Evolutionary conservation across 768 basidiomycete genomes (phyloP).

Genomic region (Boletus reticuloceps): DNA sequence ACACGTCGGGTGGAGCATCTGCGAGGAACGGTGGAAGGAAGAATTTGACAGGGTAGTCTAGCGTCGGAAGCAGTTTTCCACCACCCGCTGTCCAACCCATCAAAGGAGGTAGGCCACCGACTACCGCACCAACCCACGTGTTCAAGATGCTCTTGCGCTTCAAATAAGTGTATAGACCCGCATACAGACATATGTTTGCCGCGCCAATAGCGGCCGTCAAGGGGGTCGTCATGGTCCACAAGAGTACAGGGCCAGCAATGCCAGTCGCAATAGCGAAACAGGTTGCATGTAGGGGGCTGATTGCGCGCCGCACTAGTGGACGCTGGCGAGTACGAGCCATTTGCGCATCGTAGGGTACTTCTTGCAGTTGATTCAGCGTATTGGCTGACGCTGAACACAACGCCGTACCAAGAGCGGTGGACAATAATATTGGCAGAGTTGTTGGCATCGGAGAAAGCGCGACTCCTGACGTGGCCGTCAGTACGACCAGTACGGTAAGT

Average conservation of each 20-base stretch:
- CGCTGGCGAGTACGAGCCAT: slow-evolving; percentile 88
- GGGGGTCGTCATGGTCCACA: slow-evolving; percentile 84
- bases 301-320: slow-evolving; percentile 82
- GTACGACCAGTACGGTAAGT: slow-evolving; percentile 78
- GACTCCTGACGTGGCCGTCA: slow-evolving; percentile 90
- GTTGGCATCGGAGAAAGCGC: slow-evolving; percentile 89
- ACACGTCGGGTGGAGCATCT: slow-evolving; percentile 37
- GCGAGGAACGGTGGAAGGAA: slow-evolving; percentile 64
- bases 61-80: slow-evolving; percentile 66
- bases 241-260: slow-evolving; percentile 68
- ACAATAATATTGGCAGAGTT: slow-evolving; percentile 78
- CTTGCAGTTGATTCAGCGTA: slow-evolving; percentile 91
- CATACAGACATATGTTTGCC: slow-evolving; percentile 85
- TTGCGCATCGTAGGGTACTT: slow-evolving; percentile 95
- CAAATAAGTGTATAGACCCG: slow-evolving; percentile 88
- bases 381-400: slow-evolving; percentile 94
- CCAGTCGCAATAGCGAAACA: slow-evolving; percentile 78
- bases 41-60: slow-evolving; percentile 53
- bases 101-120: slow-evolving; percentile 89
- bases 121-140: slow-evolving; percentile 93
- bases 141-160: slow-evolving; percentile 81
- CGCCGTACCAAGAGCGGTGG: slow-evolving; percentile 85
- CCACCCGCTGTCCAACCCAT: slow-evolving; percentile 99
- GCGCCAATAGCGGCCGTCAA: slow-evolving; percentile 81
- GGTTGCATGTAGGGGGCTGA: slow-evolving; percentile 81